These are phyloP conservation scores for Hordeum vulgare DNA, from an alignment of 176 grass and related monocot genomes.

Conservation along the genomic window MorexV3_pseudomolecules_assembly NC_058518.1:358406213-358406712, in stretches of 20 bases:
- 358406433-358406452: not conserved
- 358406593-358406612: conserved; percentile 70
- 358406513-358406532: conserved; percentile 85
- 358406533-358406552: conserved; percentile 75
- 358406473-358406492: conserved; percentile 47
- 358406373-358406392: not conserved
- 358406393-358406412: not conserved
- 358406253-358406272: not conserved
- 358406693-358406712: conserved; percentile 86
- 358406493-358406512: conserved; percentile 54
- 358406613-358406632: conserved; percentile 82
- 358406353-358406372: not conserved
- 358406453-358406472: not conserved
- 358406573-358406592: conserved; percentile 86
- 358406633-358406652: conserved; percentile 59
- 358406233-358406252: not conserved
- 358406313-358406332: not conserved
- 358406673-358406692: conserved; percentile 67
- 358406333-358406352: not conserved
- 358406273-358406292: not conserved
- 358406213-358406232: not conserved
- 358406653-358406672: conserved; percentile 60
- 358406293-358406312: not conserved
- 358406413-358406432: not conserved
- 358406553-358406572: conserved; percentile 62